Evolutionary conservation across 192 early-diverging fungal species (phyloP).

Genomic region (Podila horticola): DNA sequence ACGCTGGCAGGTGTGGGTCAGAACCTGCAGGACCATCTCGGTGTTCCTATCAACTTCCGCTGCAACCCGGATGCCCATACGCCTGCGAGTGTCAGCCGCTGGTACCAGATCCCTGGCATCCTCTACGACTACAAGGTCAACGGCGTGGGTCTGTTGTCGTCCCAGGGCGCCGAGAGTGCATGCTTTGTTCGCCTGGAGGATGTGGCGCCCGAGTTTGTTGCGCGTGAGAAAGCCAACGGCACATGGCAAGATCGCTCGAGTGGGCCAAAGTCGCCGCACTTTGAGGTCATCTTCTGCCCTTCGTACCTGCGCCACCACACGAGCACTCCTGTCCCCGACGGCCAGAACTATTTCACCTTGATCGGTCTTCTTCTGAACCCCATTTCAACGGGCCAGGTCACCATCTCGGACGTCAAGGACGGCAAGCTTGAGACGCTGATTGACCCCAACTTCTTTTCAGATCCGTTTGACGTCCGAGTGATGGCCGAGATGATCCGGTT

Average conservation of each 20-base stretch:
- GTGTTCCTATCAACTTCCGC: constrained; percentile 32
- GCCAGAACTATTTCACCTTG: constrained; percentile 21
- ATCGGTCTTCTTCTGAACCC: constrained; percentile 36
- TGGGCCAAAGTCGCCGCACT: constrained; percentile 32
- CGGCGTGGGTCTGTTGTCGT: constrained; percentile 13
- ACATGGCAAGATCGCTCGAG: constrained; percentile 37
- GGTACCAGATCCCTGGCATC: constrained; percentile 5
- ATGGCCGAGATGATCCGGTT: constrained; percentile 31
- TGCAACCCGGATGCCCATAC: not conserved
- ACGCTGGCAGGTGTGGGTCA: constrained; percentile 47
- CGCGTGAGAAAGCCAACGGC: constrained; percentile 47
- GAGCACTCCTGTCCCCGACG: constrained; percentile 2
- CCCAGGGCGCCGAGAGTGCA: constrained; percentile 15
- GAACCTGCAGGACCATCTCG: constrained; percentile 52
- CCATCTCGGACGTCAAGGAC: constrained; percentile 33
- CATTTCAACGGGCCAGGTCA: constrained; percentile 21
- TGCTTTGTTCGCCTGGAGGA: constrained; percentile 40
- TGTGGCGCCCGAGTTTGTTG: constrained; percentile 41
- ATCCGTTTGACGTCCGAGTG: constrained; percentile 32
- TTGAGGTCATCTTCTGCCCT: constrained; percentile 33
- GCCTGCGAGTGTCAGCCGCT: not conserved
- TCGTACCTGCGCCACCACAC: constrained; percentile 2
- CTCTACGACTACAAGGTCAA: constrained; percentile 28
- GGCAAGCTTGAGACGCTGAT: constrained; percentile 30
- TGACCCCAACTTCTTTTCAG: constrained; percentile 39